Conservation (phyloP, 768 basidiomycete species). For the Leccinum fibrillosum region DNA sequence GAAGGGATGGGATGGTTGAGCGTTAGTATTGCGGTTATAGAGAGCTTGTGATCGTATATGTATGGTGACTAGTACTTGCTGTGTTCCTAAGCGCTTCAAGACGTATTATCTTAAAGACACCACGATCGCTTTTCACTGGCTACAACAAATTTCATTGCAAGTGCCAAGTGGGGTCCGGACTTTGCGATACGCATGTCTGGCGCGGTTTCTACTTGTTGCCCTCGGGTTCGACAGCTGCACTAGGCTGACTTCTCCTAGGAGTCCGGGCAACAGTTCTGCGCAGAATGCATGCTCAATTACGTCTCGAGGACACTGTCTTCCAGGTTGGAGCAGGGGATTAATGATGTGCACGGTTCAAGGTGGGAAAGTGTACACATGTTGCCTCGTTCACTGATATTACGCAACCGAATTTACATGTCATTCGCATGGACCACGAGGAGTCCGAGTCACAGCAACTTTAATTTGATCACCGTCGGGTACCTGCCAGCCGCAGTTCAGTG, state of each 20-base stretch:
- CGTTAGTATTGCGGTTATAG: conserved; percentile 14
- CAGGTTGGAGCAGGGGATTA: neutral
- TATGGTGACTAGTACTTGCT: conserved; percentile 13
- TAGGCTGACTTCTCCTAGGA: no score
- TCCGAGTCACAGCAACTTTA: neutral
- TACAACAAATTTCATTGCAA: neutral
- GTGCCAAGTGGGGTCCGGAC: no score
- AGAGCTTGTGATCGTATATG: neutral
- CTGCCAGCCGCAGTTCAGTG: neutral
- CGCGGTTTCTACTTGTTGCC: neutral
- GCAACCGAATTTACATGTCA: neutral
- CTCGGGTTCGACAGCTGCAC: neutral
- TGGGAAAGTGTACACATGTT: neutral
- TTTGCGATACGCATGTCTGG: neutral
- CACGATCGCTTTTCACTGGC: neutral
- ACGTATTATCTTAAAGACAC: neutral
- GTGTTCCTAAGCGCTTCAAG: conserved; percentile 14
- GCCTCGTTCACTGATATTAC: neutral
- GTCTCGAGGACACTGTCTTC: neutral
- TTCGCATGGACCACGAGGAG: neutral
- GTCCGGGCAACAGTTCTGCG: neutral
- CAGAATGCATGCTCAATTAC: neutral
- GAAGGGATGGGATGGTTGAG: neutral
- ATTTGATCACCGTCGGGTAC: neutral
- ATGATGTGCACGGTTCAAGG: neutral